Evolutionary conservation across 2,329 filamentous ascomycete genomes (phyloP), one percentile per base, ranked within the genome.

Genomic region (Sporothrix brasiliensis): DNA sequence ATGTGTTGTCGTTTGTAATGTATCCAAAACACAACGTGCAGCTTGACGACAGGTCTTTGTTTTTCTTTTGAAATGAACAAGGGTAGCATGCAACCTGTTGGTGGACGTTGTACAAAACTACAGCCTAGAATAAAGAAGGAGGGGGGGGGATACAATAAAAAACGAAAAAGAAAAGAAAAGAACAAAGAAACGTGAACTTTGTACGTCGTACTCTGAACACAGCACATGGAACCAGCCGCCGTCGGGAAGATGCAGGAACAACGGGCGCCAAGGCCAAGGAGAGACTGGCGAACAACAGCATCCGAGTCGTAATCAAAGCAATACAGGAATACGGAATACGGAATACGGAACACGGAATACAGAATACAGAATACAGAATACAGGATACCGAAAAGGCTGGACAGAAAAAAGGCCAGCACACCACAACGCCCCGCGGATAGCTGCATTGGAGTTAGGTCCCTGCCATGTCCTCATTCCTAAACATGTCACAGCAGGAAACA

Each of bases 221-320:
- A 44, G 34, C 19, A 41, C 19, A 24, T 13, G 34, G 56, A 41
- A 34, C 56, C 58, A 65, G 58, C 58, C 58, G 58, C 58, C 49
- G 58, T 63, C 68, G 49, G 68, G 24, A 53, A 56, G 34, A 69
- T 63, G 68, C 68, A 69, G 68, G 68, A 69, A 69, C 68, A 58
- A 27, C 27, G 21, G 24, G 50, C 27, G 27, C 54, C 27, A 52
- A 16, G 30, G 19, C 30, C 24, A 34, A 41, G 19, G 34, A 60
- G 30, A 60, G 56, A 34, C 4, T 4, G 14, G 34, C 7, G 34
- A 41, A 60, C 27, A 10, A 24, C 10, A 9, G 4, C 27, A 4
- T 30, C 27, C 27, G 4, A 30, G 27, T 3, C 27, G 27, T 30
- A 30, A 30, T 30, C 27, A 30, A 30, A 30, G 4, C 27, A 11